Conservation (phyloP, 208 protist genomes). For the Leishmania major region DNA sequence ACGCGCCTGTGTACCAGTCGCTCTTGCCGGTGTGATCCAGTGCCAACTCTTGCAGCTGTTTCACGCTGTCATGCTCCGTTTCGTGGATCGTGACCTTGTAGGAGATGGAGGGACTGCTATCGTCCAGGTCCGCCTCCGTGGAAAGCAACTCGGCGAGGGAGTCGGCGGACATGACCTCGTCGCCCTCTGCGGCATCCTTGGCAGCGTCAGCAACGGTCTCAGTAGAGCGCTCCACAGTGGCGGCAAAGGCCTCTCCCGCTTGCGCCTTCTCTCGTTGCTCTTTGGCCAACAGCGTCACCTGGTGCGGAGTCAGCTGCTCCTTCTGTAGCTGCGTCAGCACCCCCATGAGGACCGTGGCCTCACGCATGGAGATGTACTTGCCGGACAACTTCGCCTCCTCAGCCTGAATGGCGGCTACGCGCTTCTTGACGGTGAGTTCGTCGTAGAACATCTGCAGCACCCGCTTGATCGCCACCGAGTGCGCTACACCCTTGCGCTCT, state of each 20-base stretch:
- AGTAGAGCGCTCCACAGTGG: conserved; percentile 36
- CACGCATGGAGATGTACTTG: conserved; percentile 90
- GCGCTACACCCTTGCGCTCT: conserved; percentile 65
- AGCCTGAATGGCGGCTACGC: conserved; percentile 84
- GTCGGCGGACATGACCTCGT: conserved; percentile 50
- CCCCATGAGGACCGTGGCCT: conserved; percentile 85
- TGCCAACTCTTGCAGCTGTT: conserved; percentile 55
- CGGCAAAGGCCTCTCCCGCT: conserved; percentile 39
- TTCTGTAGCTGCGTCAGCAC: conserved; percentile 83
- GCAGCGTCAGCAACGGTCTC: neutral
- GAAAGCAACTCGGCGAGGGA: conserved; percentile 70
- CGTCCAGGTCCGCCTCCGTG: conserved; percentile 33
- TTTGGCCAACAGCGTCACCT: conserved; percentile 68
- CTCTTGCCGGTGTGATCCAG: conserved; percentile 54
- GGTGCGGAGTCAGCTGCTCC: conserved; percentile 88
- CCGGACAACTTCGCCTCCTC: conserved; percentile 91
- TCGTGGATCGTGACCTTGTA: conserved; percentile 56
- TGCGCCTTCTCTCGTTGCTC: conserved; percentile 51
- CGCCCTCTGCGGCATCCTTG: conserved; percentile 11
- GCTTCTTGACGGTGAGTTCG: conserved; percentile 82
- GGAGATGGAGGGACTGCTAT: conserved; percentile 2
- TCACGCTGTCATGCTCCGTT: conserved; percentile 54
- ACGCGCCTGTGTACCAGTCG: conserved; percentile 72
- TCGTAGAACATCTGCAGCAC: conserved; percentile 82
- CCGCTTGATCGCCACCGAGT: conserved; percentile 77